Evolutionary conservation across 176 grass and related monocot species (phyloP), one percentile per base, ranked within the genome.

Genomic region (Chloris gayana): DNA sequence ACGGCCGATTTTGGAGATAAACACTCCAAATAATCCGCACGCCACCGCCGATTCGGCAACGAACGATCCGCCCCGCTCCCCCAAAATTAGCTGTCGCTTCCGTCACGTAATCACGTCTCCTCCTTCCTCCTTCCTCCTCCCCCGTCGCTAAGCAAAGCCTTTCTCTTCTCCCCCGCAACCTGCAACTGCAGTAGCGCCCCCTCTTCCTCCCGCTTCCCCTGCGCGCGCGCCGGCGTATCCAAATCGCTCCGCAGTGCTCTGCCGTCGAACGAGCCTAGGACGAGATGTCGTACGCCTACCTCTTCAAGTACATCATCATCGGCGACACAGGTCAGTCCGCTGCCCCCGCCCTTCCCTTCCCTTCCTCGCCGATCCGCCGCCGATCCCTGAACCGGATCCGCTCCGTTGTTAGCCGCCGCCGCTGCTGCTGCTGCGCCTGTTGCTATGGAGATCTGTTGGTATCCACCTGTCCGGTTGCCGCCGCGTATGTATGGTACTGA

Each of bases 231-330:
- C 19, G 19, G 22, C 22, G 53, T 33, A 12, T 3, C n/a, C 24
- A 2, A 27, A 27, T 9, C 24, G 56, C 56, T 58, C 35, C 0
- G n/a, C 56, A 1, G 19, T 22, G 21, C n/a, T 8, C 56, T 25
- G 56, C 22, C 25, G 3, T 61, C 58, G 58, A 25, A 22, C 19
- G 0, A 29, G 69, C 14, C 4, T 71, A 9, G 6, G 67, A 2
- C 22, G 59, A 72, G 59, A 95, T 98, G 95, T 98, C 92, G 81
- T 98, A 95, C 85, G 95, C 92, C 64, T 98, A 98, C 80, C 88
- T 95, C 80, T 98, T 98, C 92, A 98, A 98, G 73, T 98, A 98
- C 78, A 98, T 98, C 90, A 93, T 98, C 88, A 98, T 98, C 92
- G 90, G 95, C 58, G 92, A 98, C 70, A 98, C 95, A 83, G 95